phyloP scores from a whole-genome alignment of 2,329 filamentous ascomycete species.

The Fusarium sp. region DNA sequence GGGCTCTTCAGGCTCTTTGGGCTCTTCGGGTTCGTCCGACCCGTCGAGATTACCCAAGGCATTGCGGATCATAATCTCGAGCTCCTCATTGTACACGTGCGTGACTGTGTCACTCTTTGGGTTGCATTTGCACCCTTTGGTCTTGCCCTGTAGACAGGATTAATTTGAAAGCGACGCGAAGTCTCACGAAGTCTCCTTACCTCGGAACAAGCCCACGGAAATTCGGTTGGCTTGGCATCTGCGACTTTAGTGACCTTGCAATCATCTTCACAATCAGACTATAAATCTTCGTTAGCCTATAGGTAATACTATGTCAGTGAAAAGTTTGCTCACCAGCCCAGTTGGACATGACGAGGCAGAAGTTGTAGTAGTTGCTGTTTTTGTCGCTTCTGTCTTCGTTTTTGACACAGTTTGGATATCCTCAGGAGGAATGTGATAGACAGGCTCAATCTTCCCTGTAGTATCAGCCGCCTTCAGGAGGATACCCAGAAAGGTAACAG shows the following conservation, averaged over 20 bases:
- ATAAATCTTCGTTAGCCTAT: neutral
- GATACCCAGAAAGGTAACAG: conserved; percentile 8
- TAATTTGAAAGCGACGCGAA: too few relatives aligned
- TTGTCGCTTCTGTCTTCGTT: neutral
- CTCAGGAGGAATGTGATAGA: conserved; percentile 11
- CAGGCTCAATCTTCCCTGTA: conserved; percentile 8
- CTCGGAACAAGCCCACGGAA: neutral
- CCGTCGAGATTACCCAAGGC: neutral
- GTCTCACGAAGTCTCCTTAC: neutral
- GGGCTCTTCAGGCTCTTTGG: neutral
- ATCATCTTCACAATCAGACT: neutral
- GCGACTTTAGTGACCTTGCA: neutral
- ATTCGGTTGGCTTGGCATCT: neutral
- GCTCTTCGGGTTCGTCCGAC: neutral
- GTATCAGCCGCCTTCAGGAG: conserved; percentile 5
- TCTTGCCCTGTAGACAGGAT: neutral
- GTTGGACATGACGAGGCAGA: neutral
- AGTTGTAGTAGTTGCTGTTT: neutral
- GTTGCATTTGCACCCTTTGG: neutral
- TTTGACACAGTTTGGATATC: conserved; percentile 10
- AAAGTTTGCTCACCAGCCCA: neutral
- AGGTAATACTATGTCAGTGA: neutral
- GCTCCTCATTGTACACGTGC: neutral
- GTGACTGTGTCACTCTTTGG: neutral
- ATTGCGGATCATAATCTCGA: neutral